Percentiles rank a stretch among this genome's conserved stretches.
Evolutionary conservation across 1,284 basidiomycete species (phyloP).

Genomic region (Melampsora larici-populina): DNA sequence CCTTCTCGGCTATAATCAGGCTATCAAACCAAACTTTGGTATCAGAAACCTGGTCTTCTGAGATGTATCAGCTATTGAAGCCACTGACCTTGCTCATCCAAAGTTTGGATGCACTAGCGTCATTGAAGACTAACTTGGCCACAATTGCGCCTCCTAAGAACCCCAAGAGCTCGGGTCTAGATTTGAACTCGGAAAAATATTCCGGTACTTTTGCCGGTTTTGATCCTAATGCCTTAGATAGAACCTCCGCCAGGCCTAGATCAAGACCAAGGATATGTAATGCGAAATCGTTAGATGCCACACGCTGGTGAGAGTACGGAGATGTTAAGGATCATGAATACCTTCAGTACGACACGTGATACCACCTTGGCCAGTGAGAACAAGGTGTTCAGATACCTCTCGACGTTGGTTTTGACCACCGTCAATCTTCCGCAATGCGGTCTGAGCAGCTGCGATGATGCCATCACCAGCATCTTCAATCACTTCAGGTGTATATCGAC

Average conservation of each 20-base stretch:
- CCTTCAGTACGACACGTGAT: conserved; percentile 40
- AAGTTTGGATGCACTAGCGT: conserved; percentile 31
- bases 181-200: conserved; percentile 43
- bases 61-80: not conserved
- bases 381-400: conserved; percentile 25
- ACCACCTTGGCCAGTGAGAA: conserved; percentile 28
- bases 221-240: conserved; percentile 27
- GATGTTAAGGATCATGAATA: not conserved
- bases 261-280: not conserved
- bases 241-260: conserved; percentile 20
- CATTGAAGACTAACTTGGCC: conserved; percentile 35
- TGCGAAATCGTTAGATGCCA: not conserved
- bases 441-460: not conserved
- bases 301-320: not conserved
- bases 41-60: not conserved
- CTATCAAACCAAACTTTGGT: not conserved
- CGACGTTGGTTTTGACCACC: conserved; percentile 18
- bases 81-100: conserved; percentile 37
- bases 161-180: conserved; percentile 25
- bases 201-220: conserved; percentile 33
- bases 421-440: conserved; percentile 14
- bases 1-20: conserved; percentile 39
- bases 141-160: conserved; percentile 39
- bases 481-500: conserved; percentile 10
- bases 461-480: conserved; percentile 11